A percentile compares a stretch with the other conserved stretches of the same genome.
These are phyloP conservation scores for Aspergillus wentii DNA, from an alignment of 495 filamentous ascomycete genomes.

Conservation along the genomic window DNA sequence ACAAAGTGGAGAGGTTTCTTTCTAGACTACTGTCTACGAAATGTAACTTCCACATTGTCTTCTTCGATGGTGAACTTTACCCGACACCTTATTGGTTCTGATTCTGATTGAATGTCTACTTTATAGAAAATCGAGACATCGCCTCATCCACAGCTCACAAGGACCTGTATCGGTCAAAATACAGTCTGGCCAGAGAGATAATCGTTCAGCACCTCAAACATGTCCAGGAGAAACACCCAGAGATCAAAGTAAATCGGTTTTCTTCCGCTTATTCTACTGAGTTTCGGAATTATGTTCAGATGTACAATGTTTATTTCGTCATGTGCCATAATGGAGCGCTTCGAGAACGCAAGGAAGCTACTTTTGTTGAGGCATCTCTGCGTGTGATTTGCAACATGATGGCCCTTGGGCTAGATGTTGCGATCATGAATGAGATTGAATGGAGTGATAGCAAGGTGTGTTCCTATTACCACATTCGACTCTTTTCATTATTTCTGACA, in stretches of 20 bases:
- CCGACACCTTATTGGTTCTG: slow-evolving; percentile 10
- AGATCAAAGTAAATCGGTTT: slow-evolving; percentile 43
- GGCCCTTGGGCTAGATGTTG: slow-evolving; percentile 43
- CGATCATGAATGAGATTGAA: slow-evolving; percentile 51
- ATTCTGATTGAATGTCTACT: not conserved
- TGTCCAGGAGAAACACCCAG: slow-evolving; percentile 17
- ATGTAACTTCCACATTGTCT: slow-evolving; percentile 66
- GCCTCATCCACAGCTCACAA: not conserved
- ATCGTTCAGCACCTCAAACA: slow-evolving; percentile 59
- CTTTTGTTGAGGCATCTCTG: not conserved
- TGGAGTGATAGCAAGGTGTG: slow-evolving; percentile 51
- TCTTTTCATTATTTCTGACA: too few relatives aligned
- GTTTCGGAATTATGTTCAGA: slow-evolving; percentile 50
- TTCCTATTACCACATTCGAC: too few relatives aligned
- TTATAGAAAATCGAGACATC: slow-evolving; percentile 1
- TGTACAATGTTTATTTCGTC: slow-evolving; percentile 56
- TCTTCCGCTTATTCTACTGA: slow-evolving; percentile 29
- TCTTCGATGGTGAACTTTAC: slow-evolving; percentile 39
- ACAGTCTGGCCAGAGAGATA: slow-evolving; percentile 53
- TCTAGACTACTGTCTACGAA: slow-evolving; percentile 51
- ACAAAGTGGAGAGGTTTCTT: slow-evolving; percentile 61
- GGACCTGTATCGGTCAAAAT: slow-evolving; percentile 36
- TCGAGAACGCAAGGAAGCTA: not conserved
- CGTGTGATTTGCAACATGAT: slow-evolving; percentile 18
- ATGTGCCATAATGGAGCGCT: slow-evolving; percentile 61